Percentiles rank a stretch among this genome's conserved stretches.
These are phyloP conservation scores for Arabis hirsuta DNA, from an alignment of 345 rosid genomes.

Conservation along the genomic window DNA sequence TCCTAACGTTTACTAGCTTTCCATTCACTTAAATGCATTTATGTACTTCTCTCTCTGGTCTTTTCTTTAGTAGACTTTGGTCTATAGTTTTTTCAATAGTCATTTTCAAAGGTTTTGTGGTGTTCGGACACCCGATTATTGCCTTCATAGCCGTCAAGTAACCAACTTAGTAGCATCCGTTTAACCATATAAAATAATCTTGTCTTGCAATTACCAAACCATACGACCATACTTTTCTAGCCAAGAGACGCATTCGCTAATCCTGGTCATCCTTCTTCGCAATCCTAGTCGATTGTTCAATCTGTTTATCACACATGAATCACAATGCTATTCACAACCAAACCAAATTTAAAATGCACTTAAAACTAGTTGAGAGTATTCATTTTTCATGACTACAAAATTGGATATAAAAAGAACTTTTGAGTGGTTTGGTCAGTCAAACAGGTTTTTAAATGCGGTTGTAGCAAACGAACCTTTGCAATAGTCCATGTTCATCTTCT, in stretches of 20 bases:
- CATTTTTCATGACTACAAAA: conserved; percentile 12
- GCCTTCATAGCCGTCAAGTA: conserved; percentile 9
- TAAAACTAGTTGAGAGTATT: not conserved
- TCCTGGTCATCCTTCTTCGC: not conserved
- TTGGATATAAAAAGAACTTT: not conserved
- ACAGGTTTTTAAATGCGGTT: conserved; percentile 2
- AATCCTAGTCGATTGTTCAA: not conserved
- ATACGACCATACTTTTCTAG: not conserved
- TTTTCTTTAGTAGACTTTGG: not conserved
- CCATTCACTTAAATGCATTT: conserved; percentile 17
- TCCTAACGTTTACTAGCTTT: conserved; percentile 5
- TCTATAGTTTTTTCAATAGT: not conserved
- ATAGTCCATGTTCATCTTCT: conserved; percentile 25
- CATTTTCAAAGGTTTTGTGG: conserved; percentile 22
- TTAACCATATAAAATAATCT: not conserved
- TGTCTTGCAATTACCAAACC: not conserved
- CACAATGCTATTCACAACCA: not conserved
- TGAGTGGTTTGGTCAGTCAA: not conserved
- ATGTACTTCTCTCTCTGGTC: not conserved
- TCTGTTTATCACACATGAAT: not conserved
- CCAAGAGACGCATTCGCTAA: too few species aligned
- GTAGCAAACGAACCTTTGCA: conserved; percentile 24
- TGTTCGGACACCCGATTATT: not conserved
- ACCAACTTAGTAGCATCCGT: conserved; percentile 8
- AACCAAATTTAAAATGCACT: not conserved